Conservation (phyloP, 1,284 basidiomycete genomes). For the Puccinia horiana region DNA sequence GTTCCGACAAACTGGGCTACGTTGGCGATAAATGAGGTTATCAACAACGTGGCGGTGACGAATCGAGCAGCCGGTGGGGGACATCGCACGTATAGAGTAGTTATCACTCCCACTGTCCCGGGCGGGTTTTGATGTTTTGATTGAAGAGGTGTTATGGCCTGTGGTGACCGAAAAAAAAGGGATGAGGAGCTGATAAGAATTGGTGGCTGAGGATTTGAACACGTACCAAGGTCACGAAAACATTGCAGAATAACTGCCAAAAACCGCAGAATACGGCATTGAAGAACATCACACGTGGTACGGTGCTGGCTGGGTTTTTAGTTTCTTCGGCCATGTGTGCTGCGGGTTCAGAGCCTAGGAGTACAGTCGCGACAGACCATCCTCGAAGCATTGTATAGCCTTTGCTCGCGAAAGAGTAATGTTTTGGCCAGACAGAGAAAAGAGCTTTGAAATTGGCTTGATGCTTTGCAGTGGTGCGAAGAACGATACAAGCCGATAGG, state of each 20-base stretch:
- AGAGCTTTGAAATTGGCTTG: conserved; percentile 22
- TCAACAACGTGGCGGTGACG: neutral
- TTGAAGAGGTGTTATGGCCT: conserved; percentile 31
- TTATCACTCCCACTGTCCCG: too few relatives aligned
- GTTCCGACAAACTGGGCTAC: conserved; percentile 40
- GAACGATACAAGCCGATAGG: conserved; percentile 20
- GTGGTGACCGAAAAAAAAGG: neutral
- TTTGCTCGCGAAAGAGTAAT: neutral
- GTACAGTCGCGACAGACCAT: neutral
- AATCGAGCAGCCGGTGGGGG: conserved; percentile 39
- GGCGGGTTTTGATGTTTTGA: conserved; percentile 19
- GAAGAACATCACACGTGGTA: conserved; percentile 23
- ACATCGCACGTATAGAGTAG: conserved; percentile 35
- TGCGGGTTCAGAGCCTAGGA: conserved; percentile 13
- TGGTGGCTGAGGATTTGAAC: neutral
- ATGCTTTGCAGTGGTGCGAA: conserved; percentile 24
- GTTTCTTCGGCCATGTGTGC: conserved; percentile 44
- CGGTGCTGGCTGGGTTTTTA: conserved; percentile 2
- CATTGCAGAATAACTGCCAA: neutral
- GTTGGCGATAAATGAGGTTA: conserved; percentile 11
- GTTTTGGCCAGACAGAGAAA: neutral
- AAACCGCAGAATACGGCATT: neutral
- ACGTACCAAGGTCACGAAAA: conserved; percentile 22
- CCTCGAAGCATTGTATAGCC: conserved; percentile 21
- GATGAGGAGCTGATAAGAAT: neutral